Evolutionary conservation across 208 protist genomes (phyloP).

Genomic region (Angomonas deanei): DNA sequence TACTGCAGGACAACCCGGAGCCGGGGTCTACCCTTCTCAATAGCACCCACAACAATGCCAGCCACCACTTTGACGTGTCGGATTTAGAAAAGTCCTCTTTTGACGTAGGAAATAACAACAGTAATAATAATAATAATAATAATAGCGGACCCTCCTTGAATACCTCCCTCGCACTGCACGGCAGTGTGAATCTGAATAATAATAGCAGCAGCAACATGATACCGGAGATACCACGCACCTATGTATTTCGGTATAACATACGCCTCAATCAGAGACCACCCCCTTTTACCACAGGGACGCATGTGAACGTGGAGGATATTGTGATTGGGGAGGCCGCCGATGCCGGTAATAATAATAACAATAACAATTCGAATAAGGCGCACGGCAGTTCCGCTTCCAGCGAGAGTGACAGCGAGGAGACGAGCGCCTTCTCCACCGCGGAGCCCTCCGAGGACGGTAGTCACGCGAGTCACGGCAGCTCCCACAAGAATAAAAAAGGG

Average conservation of each 20-base stretch:
- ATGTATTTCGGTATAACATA: constrained; percentile 30
- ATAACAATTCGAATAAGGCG: neutral
- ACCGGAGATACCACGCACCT: constrained; percentile 4
- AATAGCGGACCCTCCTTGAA: neutral
- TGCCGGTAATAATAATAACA: too few relatives aligned
- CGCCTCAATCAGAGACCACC: constrained; percentile 9
- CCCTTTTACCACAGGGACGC: constrained; percentile 3
- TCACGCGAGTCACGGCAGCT: neutral
- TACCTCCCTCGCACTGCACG: neutral
- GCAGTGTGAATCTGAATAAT: too few relatives aligned
- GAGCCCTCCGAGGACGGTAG: neutral
- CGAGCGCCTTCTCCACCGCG: neutral
- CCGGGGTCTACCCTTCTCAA: neutral
- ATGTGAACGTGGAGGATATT: neutral
- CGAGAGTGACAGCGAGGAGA: neutral
- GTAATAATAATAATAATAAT: neutral
- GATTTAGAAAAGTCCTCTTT: neutral
- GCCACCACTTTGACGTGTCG: neutral
- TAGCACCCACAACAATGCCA: neutral
- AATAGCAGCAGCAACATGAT: too few relatives aligned
- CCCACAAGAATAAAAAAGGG: neutral
- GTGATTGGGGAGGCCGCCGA: neutral
- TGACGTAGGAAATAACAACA: neutral
- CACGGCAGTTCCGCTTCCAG: neutral
- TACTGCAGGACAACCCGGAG: neutral